These are phyloP conservation scores for Schizosaccharomyces versatilis DNA, from an alignment of 1,139 yeast genomes.

Conservation along the genomic window DNA sequence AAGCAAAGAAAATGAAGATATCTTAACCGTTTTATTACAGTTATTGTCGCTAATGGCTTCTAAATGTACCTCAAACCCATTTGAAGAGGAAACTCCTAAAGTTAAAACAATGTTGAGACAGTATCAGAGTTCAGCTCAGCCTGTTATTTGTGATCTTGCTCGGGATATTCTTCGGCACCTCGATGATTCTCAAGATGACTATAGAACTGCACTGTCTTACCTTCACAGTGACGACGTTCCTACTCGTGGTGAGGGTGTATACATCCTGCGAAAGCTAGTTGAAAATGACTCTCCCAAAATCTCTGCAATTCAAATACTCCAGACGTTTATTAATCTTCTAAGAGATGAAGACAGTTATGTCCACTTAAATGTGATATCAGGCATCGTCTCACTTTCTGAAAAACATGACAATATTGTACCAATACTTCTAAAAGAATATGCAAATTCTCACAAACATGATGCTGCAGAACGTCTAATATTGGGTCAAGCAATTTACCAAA, in stretches of 20 bases:
- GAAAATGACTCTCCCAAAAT: not conserved
- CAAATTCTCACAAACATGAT: not conserved
- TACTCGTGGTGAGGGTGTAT: not conserved
- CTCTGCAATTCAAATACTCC: not conserved
- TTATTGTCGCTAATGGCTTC: not conserved
- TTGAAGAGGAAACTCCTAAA: not conserved
- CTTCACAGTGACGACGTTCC: not conserved
- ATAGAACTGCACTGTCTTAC: not conserved
- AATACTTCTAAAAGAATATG: not conserved
- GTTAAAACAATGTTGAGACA: not conserved
- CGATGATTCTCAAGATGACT: not conserved
- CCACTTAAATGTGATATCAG: not conserved
- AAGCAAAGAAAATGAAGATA: not conserved
- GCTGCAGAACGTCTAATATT: not conserved
- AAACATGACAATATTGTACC: not conserved
- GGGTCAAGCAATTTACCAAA: not conserved
- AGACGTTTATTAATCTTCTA: not conserved
- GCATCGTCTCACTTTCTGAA: not conserved
- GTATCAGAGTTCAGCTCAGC: not conserved
- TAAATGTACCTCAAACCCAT: not conserved
- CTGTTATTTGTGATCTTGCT: not conserved
- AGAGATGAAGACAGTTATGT: constrained; percentile 1
- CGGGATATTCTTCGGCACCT: not conserved
- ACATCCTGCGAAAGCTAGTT: not conserved
- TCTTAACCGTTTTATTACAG: not conserved